Evolutionary conservation across 2,329 filamentous ascomycete genomes (phyloP), one percentile per base, ranked within the genome.

Genomic region (Diplodia scrobiculata): DNA sequence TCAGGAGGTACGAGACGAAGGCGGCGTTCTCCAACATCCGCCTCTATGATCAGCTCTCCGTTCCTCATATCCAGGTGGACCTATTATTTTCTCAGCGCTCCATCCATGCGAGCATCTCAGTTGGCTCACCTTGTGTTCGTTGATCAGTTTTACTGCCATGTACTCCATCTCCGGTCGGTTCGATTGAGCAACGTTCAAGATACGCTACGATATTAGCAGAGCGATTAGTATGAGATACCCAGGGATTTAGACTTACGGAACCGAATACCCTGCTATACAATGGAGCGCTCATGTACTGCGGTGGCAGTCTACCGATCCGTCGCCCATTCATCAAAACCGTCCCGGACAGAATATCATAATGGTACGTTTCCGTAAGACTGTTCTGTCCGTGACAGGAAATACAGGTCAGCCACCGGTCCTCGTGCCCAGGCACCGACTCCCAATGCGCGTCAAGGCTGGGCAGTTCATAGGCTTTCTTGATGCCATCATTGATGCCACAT

Each of bases 241-340:
- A 25, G 25, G 25, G 25, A 9, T 7, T 36, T 11, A 36, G 1
- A 36, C 34, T 36, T 11, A 36, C 17, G 7, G 32, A 29, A 48
- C 80, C 79, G 71, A 87, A 86, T 0, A 87, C 71, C 0, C 70
- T 69, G 0, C 14, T 17, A 67, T 84, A 87, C 0, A 73, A 10
- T 73, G 0, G 69, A 9, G 63, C 84, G 76, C 0, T n/a, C 9
- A 36, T 75, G 59, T 84, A 87, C 0, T 78, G 68, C 0, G 9
- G 2, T 0, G 85, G 84, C 0, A 87, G 75, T 1, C 81, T 78
- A 3, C 78, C 72, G 0, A 86, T 68, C 0, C 83, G 84, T 1
- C 74, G 50, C 0, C 84, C 84, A 66, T 86, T 78, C 0, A 87
- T 79, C 0, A 86, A 76, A 0, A 89, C 73, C 32, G 82, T 76